These are phyloP conservation scores for Rhizoclosmatium globosum DNA, from an alignment of 192 early-diverging fungal genomes.

Conservation along the genomic window DNA sequence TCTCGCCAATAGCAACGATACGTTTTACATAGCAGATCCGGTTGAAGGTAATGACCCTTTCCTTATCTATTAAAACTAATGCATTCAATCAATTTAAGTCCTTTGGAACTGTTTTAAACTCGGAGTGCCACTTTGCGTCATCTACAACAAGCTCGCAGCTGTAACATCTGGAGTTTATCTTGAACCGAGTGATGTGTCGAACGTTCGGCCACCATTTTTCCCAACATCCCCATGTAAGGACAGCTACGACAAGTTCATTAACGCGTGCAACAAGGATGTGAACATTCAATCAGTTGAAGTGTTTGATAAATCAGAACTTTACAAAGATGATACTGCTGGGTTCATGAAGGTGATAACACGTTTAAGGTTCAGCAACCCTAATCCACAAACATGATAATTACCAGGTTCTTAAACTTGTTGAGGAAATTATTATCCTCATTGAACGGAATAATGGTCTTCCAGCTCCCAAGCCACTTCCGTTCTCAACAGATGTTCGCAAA, in stretches of 20 bases:
- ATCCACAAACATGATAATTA: neutral
- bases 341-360: conserved; percentile 83
- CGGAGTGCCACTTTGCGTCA: conserved; percentile 56
- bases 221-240: conserved; percentile 78
- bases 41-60: conserved; percentile 54
- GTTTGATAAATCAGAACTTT: conserved; percentile 89
- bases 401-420: conserved; percentile 85
- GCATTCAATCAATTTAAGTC: neutral
- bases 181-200: conserved; percentile 48
- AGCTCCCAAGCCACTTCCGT: conserved; percentile 55
- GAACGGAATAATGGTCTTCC: conserved; percentile 73
- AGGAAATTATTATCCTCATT: conserved; percentile 77
- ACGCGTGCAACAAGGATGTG: conserved; percentile 69
- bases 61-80: no score
- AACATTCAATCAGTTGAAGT: conserved; percentile 73
- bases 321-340: conserved; percentile 94
- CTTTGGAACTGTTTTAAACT: neutral
- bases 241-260: conserved; percentile 85
- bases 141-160: conserved; percentile 55
- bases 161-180: conserved; percentile 38
- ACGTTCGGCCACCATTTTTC: conserved; percentile 34
- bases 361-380: neutral
- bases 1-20: neutral
- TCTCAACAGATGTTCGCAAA: conserved; percentile 33
- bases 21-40: conserved; percentile 44